Percentiles rank a stretch among this genome's conserved stretches.
Conservation (phyloP, 2,329 filamentous ascomycete species). For the Epichloe aotearoae region DNA sequence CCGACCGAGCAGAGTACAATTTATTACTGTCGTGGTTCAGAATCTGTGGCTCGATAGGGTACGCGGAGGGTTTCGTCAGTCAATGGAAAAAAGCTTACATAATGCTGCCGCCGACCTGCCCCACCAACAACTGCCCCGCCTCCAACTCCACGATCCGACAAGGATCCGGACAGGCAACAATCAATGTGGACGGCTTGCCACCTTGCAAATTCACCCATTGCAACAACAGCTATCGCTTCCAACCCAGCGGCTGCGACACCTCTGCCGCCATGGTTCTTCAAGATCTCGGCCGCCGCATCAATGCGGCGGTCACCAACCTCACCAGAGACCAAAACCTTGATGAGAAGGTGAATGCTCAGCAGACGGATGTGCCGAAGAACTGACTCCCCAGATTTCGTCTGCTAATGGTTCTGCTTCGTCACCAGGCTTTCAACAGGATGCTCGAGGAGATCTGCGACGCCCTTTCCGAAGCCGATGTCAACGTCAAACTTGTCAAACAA, state of each 20-base stretch:
- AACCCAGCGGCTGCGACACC: neutral
- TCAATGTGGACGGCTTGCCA: neutral
- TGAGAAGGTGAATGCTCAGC: slow-evolving; percentile 59
- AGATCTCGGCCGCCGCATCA: slow-evolving; percentile 97
- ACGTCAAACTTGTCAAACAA: slow-evolving; percentile 80
- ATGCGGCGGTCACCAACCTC: slow-evolving; percentile 86
- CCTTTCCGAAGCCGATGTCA: slow-evolving; percentile 92
- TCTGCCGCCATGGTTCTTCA: slow-evolving; percentile 73
- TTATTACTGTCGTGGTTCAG: no score
- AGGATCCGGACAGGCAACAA: neutral
- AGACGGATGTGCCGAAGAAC: neutral
- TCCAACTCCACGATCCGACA: neutral
- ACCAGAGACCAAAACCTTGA: slow-evolving; percentile 87
- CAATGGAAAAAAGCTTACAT: neutral
- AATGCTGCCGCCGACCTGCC: neutral
- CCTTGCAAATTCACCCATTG: slow-evolving; percentile 4
- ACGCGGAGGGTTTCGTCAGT: neutral
- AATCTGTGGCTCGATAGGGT: neutral
- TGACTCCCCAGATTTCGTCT: no score
- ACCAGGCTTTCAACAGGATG: slow-evolving; percentile 88
- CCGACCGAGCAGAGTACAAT: no score
- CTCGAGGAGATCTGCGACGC: slow-evolving; percentile 96
- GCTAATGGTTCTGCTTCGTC: neutral
- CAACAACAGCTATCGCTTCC: slow-evolving; percentile 4
- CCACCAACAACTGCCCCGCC: neutral